Conservation (phyloP, 441 rosid genomes). For the Syzygium malaccense region DNA sequence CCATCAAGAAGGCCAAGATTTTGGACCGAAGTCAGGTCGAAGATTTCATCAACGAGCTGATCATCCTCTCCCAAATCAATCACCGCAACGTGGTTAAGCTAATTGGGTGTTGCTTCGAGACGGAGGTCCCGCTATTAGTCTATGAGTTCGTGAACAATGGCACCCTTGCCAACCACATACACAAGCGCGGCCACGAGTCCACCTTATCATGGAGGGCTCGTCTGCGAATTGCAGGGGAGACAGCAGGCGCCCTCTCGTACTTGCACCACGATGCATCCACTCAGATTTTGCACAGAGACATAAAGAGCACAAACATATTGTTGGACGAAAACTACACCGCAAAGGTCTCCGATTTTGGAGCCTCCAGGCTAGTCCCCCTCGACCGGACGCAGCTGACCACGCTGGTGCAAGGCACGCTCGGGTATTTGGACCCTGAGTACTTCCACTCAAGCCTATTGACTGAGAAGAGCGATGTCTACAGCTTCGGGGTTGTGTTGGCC, state of each 20-base stretch:
- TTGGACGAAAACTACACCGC: not conserved
- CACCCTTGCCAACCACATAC: conserved; percentile 10
- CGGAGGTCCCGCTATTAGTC: conserved; percentile 8
- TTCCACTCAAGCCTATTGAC: not conserved
- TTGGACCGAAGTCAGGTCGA: conserved; percentile 5
- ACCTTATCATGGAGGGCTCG: conserved; percentile 1
- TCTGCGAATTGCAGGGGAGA: conserved; percentile 1
- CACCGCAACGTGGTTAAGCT: conserved; percentile 12
- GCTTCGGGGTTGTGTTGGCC: not conserved
- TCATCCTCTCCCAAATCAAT: conserved; percentile 13
- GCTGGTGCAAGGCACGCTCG: not conserved
- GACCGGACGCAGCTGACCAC: not conserved
- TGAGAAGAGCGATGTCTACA: not conserved
- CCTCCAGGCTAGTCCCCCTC: not conserved
- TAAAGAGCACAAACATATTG: not conserved
- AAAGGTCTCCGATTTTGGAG: not conserved
- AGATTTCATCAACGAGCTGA: conserved; percentile 15
- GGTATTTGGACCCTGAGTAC: not conserved
- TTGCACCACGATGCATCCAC: not conserved
- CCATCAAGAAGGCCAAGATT: conserved; percentile 24
- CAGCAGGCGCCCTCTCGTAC: conserved; percentile 15
- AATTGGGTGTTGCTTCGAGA: conserved; percentile 16
- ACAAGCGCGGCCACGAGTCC: not conserved
- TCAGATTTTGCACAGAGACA: not conserved
- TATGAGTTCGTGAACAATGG: conserved; percentile 14